phyloP scores from a whole-genome alignment of 2,329 filamentous ascomycete species.

The Fusarium lyarnte region DNA sequence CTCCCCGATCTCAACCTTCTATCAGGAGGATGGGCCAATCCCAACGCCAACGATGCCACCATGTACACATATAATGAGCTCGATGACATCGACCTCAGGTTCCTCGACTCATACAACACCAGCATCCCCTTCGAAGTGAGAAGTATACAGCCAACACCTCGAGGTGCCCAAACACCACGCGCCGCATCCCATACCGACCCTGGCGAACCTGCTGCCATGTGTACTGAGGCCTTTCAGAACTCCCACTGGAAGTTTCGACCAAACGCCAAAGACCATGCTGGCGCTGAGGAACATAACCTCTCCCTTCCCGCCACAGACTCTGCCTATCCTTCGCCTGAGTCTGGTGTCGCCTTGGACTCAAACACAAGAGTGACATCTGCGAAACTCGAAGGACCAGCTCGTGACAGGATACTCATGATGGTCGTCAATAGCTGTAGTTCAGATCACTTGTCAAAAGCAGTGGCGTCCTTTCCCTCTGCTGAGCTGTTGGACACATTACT shows the following conservation, averaged over 20 bases:
- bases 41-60: not conserved
- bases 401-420: conserved; percentile 45
- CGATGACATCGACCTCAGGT: conserved; percentile 46
- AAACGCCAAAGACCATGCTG: conserved; percentile 44
- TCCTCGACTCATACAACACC: conserved; percentile 46
- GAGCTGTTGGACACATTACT: conserved; percentile 52
- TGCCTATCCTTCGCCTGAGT: conserved; percentile 39
- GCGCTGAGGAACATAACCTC: conserved; percentile 47
- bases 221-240: conserved; percentile 40
- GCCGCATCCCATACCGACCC: conserved; percentile 8
- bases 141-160: conserved; percentile 9
- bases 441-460: conserved; percentile 40
- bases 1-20: conserved; percentile 36
- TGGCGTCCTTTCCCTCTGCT: conserved; percentile 52
- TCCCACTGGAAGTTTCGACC: conserved; percentile 47
- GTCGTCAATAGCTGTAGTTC: conserved; percentile 43
- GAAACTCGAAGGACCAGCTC: conserved; percentile 28
- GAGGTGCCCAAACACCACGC: conserved; percentile 20
- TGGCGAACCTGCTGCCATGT: conserved; percentile 30
- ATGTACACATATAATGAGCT: conserved; percentile 39
- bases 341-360: conserved; percentile 26
- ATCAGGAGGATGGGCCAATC: conserved; percentile 16
- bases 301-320: conserved; percentile 38
- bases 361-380: conserved; percentile 34
- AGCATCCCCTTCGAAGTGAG: conserved; percentile 44